These are phyloP conservation scores for Boletus sp. DNA, from an alignment of 1,284 basidiomycete species.

Conservation along the genomic window DNA sequence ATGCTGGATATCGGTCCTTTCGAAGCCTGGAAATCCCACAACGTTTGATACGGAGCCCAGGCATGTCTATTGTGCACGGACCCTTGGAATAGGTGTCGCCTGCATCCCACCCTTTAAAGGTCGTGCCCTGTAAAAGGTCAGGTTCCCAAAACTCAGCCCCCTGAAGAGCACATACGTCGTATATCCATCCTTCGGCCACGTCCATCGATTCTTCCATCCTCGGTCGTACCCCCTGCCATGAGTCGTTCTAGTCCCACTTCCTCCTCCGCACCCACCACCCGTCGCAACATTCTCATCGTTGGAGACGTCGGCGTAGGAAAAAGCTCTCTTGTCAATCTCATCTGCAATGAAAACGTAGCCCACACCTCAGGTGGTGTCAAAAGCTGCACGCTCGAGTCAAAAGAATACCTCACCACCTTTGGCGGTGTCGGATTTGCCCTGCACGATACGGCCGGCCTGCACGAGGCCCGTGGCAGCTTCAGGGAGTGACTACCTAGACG, in stretches of 20 bases:
- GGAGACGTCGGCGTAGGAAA: conserved; percentile 38
- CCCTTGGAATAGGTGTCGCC: conserved; percentile 4
- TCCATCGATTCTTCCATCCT: conserved; percentile 8
- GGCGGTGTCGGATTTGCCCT: conserved; percentile 28
- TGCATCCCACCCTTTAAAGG: conserved; percentile 18
- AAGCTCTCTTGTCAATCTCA: conserved; percentile 39
- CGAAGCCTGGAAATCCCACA: conserved; percentile 18
- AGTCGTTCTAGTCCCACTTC: too few relatives aligned
- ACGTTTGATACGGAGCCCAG: conserved; percentile 7
- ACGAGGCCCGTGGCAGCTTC: conserved; percentile 38
- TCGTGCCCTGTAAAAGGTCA: neutral
- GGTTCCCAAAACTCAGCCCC: conserved; percentile 7
- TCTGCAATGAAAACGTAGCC: conserved; percentile 25
- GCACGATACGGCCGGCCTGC: conserved; percentile 46
- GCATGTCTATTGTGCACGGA: conserved; percentile 16
- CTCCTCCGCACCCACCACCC: too few relatives aligned
- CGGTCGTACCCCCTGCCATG: neutral
- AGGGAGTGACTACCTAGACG: conserved; percentile 30
- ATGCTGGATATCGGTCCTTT: conserved; percentile 4
- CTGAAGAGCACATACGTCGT: conserved; percentile 7
- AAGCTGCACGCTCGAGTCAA: conserved; percentile 31
- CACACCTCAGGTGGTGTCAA: conserved; percentile 26
- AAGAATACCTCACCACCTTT: conserved; percentile 19
- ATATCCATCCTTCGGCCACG: conserved; percentile 1
- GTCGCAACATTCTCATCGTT: conserved; percentile 24